Evolutionary conservation across 768 basidiomycete species (phyloP).

Genomic region (Dentipellis sp.): DNA sequence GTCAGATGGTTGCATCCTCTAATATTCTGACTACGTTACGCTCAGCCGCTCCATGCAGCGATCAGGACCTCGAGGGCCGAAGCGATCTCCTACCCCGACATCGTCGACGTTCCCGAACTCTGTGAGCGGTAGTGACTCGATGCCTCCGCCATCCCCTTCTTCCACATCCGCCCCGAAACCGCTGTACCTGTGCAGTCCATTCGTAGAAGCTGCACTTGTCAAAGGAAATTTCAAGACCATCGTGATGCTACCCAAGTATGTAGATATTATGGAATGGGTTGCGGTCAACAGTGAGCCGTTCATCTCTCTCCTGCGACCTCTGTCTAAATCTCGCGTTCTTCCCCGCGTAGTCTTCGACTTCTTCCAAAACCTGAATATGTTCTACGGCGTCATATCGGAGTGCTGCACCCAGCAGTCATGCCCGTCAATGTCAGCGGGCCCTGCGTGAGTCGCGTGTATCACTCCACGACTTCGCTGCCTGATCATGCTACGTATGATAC

Average conservation of each 20-base stretch:
- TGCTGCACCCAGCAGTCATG: constrained; percentile 86
- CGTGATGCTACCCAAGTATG: constrained; percentile 91
- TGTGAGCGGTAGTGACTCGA: constrained; percentile 19
- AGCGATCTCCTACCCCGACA: constrained; percentile 69
- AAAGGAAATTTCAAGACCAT: constrained; percentile 99
- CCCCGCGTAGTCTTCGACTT: constrained; percentile 78
- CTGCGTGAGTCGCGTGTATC: constrained; percentile 44
- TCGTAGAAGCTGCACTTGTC: constrained; percentile 90
- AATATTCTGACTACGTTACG: neutral
- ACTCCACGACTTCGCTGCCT: neutral
- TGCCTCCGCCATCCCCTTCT: constrained; percentile 32
- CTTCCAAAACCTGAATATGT: constrained; percentile 94
- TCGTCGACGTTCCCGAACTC: constrained; percentile 45
- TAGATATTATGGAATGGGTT: constrained; percentile 95
- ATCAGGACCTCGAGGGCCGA: constrained; percentile 50
- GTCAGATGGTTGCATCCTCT: neutral
- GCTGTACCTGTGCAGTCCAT: constrained; percentile 87
- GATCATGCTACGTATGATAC: neutral
- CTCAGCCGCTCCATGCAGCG: constrained; percentile 68
- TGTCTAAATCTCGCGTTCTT: neutral
- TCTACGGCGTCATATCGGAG: constrained; percentile 91
- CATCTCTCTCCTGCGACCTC: constrained; percentile 21
- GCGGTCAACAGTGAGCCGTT: constrained; percentile 69
- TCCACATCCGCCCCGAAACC: constrained; percentile 43
- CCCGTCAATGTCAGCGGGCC: constrained; percentile 87